Percentiles rank a stretch among this genome's conserved stretches.
Evolutionary conservation across 805 yeast species (phyloP).

Genomic region (Soucietia sequanensis): DNA sequence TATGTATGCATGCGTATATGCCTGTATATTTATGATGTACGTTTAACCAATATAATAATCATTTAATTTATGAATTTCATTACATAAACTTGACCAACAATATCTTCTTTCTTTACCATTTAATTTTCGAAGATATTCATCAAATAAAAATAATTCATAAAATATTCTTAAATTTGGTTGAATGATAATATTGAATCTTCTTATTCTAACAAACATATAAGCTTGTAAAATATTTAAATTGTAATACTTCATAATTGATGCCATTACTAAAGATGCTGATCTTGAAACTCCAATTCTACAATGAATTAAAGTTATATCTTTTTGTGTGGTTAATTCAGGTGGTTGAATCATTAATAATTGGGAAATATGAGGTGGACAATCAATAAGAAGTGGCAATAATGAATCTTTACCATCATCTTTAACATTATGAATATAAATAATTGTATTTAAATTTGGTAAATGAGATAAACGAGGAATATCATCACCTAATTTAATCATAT

Average conservation of each 20-base stretch:
- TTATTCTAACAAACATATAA: constrained; percentile 36
- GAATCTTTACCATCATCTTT: constrained; percentile 41
- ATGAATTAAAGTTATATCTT: constrained; percentile 27
- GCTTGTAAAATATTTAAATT: constrained; percentile 30
- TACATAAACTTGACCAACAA: constrained; percentile 29
- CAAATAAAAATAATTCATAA: constrained; percentile 34
- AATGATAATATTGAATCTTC: constrained; percentile 39
- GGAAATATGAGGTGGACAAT: constrained; percentile 30
- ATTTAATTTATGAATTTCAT: constrained; percentile 28
- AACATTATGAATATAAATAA: constrained; percentile 30
- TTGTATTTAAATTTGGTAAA: constrained; percentile 11
- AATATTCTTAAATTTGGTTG: constrained; percentile 41
- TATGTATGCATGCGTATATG: not conserved
- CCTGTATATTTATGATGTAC: not conserved
- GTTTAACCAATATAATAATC: constrained; percentile 19
- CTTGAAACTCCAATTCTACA: constrained; percentile 44
- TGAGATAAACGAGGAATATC: constrained; percentile 3
- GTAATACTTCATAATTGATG: constrained; percentile 35
- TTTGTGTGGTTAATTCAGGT: constrained; percentile 15
- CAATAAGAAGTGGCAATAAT: constrained; percentile 23
- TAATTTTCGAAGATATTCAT: constrained; percentile 19
- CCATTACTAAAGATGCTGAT: constrained; percentile 41
- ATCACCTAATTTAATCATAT: constrained; percentile 12
- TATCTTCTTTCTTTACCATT: constrained; percentile 11
- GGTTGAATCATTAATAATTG: constrained; percentile 16